Conservation (phyloP, 768 basidiomycete genomes). For the Tephrocybe rancida region DNA sequence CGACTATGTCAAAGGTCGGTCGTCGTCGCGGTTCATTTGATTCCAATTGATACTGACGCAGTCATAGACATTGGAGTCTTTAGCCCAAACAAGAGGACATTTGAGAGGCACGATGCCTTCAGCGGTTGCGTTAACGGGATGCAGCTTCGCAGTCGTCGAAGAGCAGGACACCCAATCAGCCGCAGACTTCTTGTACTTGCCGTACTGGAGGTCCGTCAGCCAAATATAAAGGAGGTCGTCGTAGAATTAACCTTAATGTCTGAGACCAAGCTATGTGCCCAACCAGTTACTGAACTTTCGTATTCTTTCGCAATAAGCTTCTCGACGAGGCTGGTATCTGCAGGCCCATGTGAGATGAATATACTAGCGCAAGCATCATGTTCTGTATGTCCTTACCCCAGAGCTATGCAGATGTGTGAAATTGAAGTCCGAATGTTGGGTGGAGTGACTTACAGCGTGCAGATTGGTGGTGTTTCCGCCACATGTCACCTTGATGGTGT, state of each 20-base stretch:
- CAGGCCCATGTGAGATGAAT: not conserved
- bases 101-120: conserved; percentile 28
- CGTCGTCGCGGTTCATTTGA: not conserved
- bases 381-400: conserved; percentile 30
- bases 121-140: not conserved
- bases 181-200: conserved; percentile 29
- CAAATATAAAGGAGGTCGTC: not conserved
- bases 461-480: conserved; percentile 41
- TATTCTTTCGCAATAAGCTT: conserved; percentile 35
- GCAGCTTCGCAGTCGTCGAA: conserved; percentile 27
- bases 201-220: conserved; percentile 24
- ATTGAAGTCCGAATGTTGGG: not conserved
- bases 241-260: conserved; percentile 38
- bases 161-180: conserved; percentile 42
- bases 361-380: not conserved
- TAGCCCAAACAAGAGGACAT: conserved; percentile 50
- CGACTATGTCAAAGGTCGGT: conserved; percentile 26
- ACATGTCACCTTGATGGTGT: conserved; percentile 43
- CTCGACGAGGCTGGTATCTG: conserved; percentile 43
- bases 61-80: conserved; percentile 45
- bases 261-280: conserved; percentile 37
- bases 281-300: conserved; percentile 31
- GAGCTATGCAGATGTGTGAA: conserved; percentile 21
- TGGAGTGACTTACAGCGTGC: conserved; percentile 34
- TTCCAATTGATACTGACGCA: conserved; percentile 34